Conservation (phyloP, 2,329 filamentous ascomycete genomes). For the Trichoderma koningiopsis region DNA sequence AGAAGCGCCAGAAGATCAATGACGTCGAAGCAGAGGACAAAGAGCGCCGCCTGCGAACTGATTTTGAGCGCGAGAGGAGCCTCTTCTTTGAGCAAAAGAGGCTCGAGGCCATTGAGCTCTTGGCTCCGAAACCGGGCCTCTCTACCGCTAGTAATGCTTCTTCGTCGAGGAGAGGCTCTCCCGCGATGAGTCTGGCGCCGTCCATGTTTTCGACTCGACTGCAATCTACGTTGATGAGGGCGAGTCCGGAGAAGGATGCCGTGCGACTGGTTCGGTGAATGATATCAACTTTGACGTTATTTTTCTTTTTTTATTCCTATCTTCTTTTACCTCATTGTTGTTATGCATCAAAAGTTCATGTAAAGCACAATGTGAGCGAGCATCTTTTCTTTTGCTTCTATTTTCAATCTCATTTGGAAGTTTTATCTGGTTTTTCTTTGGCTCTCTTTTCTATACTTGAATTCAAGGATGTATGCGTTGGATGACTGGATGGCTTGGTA, state of each 20-base stretch:
- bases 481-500: not conserved
- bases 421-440: not conserved
- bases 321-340: not conserved
- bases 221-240: conserved; percentile 29
- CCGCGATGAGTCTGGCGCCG: conserved; percentile 33
- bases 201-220: conserved; percentile 26
- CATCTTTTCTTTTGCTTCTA: not conserved
- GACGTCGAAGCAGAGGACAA: conserved; percentile 50
- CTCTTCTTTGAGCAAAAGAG: conserved; percentile 53
- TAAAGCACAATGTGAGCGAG: conserved; percentile 3
- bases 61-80: conserved; percentile 53
- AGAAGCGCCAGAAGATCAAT: conserved; percentile 45
- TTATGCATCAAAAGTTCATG: conserved; percentile 7
- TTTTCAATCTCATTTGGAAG: not conserved
- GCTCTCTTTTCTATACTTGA: conserved; percentile 1
- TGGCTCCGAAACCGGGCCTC: conserved; percentile 37
- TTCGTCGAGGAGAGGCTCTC: conserved; percentile 36
- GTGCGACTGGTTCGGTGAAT: conserved; percentile 23
- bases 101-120: conserved; percentile 47
- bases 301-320: not conserved
- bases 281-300: not conserved
- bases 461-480: not conserved
- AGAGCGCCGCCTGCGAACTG: conserved; percentile 45
- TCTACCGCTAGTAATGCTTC: not conserved
- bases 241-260: conserved; percentile 32